Conservation (phyloP, 331 rosid species). For the Stylosanthes scabra region DNA sequence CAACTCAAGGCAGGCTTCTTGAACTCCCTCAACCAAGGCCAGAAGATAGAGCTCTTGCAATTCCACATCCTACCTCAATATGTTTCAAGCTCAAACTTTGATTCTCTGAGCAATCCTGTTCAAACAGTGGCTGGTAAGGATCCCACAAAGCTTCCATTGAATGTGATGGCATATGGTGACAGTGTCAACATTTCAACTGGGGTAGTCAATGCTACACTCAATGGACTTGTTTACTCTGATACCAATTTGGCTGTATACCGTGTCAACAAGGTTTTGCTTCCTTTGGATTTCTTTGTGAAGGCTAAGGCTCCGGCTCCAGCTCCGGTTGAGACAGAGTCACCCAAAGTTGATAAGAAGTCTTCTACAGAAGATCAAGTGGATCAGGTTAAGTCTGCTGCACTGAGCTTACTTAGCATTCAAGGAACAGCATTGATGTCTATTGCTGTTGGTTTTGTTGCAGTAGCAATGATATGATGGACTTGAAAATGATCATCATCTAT, state of each 20-base stretch:
- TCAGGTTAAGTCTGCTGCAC: slow-evolving; percentile 28
- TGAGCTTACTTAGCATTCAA: neutral
- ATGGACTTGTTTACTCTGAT: slow-evolving; percentile 39
- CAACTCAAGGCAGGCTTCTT: slow-evolving; percentile 47
- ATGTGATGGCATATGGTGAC: slow-evolving; percentile 35
- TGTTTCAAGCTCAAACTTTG: slow-evolving; percentile 39
- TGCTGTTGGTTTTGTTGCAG: slow-evolving; percentile 29
- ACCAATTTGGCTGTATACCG: slow-evolving; percentile 43
- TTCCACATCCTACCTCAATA: slow-evolving; percentile 46
- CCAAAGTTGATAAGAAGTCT: slow-evolving; percentile 41
- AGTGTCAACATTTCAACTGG: slow-evolving; percentile 46
- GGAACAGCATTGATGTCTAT: slow-evolving; percentile 7
- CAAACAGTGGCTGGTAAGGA: slow-evolving; percentile 43
- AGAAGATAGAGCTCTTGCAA: slow-evolving; percentile 49
- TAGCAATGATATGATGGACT: neutral
- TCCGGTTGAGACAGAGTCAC: slow-evolving; percentile 35
- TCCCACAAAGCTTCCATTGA: slow-evolving; percentile 40
- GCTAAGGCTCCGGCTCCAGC: slow-evolving; percentile 34
- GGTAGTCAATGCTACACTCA: slow-evolving; percentile 40
- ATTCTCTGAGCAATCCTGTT: slow-evolving; percentile 48
- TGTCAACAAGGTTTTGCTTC: slow-evolving; percentile 43
- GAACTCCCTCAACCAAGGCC: slow-evolving; percentile 32
- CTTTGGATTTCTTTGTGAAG: slow-evolving; percentile 28
- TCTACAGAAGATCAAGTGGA: slow-evolving; percentile 34
- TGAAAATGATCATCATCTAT: too few species aligned